Base-by-base conservation (phyloP, 768 basidiomycete genomes). In the Rossbeevera mucosa region DNA sequence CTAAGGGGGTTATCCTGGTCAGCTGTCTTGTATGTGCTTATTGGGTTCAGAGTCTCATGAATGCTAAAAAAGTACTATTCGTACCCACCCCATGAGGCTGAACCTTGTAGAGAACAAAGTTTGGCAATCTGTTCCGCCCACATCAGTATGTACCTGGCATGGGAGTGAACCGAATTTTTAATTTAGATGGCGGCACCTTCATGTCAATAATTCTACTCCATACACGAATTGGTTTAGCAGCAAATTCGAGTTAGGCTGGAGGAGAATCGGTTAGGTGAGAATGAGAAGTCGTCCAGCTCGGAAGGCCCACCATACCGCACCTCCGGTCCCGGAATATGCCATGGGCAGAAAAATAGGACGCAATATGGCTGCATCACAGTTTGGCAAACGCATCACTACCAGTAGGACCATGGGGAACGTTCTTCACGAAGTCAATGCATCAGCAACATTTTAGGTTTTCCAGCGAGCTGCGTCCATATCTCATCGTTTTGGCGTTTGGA, bases 11-110 rank as follows among this genome's bases (percentile, higher is more conserved):
- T 66, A 59, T 52, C 57, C 45, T 51, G 44, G 54, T 65, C 64
- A 65, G 51, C 55, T 59, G 64, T 52, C 49, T 33, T 48, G 51
- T 53, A 64, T 53, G 59, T 56, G 47, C 65, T 56, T 59, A 55
- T 64, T 51, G 7, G 55, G 55, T 14, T 14, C 46, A 49, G 44
- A 33, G 55, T 55, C 55, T 6, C 49, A 52, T 48, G 43, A 14
- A 14, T 44, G 49, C 55, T 55, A 64, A 52, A 46, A 42, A 18
- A 46, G 44, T 29, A 45, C 40, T 24, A 40, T n/a, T n/a, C n/a
- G 51, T 43, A 50, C 51, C 9, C 50, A 47, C 56, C 53, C 54
- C 51, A 52, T 64, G 50, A 56, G 55, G 54, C 52, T 30, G 51
- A 53, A 56, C 63, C 54, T 53, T 66, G 51, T 46, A 40, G 7